Evolutionary conservation across 2,329 filamentous ascomycete genomes (phyloP).

Genomic region (Stylonectria norvegica): DNA sequence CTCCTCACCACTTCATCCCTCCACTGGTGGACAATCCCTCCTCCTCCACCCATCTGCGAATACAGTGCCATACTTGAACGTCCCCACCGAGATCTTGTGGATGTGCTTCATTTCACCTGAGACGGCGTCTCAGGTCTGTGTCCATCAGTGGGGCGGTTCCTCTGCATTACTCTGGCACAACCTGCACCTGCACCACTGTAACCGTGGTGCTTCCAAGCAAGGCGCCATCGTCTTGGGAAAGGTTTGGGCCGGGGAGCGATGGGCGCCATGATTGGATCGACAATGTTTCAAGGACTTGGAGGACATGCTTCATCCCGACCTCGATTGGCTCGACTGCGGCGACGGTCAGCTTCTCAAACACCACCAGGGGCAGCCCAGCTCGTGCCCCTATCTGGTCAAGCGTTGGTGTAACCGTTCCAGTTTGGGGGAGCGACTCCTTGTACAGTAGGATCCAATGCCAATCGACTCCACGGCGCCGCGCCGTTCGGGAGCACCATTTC

Average conservation of each 20-base stretch:
- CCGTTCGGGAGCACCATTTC: no score
- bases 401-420: constrained; percentile 1
- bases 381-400: constrained; percentile 6
- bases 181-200: no score
- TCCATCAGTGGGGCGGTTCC: constrained; percentile 17
- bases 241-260: neutral
- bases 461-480: no score
- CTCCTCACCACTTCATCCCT: no score
- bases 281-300: constrained; percentile 15
- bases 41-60: constrained; percentile 7
- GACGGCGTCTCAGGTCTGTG: constrained; percentile 34
- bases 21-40: no score
- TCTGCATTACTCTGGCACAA: constrained; percentile 10
- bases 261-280: constrained; percentile 9
- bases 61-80: no score
- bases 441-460: no score
- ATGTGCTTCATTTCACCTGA: constrained; percentile 31
- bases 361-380: constrained; percentile 6
- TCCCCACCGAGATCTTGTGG: constrained; percentile 4
- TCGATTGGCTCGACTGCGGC: constrained; percentile 8
- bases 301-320: constrained; percentile 2
- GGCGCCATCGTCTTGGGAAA: constrained; percentile 21
- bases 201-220: no score
- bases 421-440: no score
- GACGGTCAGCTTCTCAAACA: constrained; percentile 11